Evolutionary conservation across 2,329 filamentous ascomycete species (phyloP), one percentile per base, ranked within the genome.

Genomic region (Microcyclosporella mali): DNA sequence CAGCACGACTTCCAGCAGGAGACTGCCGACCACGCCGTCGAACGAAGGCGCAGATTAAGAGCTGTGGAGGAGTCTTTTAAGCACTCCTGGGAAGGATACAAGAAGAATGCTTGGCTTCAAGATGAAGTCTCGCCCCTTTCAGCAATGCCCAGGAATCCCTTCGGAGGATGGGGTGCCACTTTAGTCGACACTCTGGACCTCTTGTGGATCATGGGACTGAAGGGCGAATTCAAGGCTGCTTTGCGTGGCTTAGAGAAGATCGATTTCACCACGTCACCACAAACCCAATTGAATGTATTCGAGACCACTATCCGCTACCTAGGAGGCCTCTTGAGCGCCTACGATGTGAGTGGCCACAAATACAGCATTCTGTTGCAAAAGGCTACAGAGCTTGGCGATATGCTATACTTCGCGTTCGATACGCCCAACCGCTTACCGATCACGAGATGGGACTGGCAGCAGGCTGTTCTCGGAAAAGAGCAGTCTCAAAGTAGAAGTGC

Each of bases 141-240:
- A 8, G 51, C 46, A 11, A 31, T 41, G 16, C 14, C 46, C 8
- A 78, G 79, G 17, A 85, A 95, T 59, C 85, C 87, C 0, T 95
- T 95, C 62, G 90, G 87, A 59, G 86, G 85, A 36, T 94, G 88
- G 88, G 85, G 84, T n/a, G 88, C 88, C 15, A 92, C 88, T 0
- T 63, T 94, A 48, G 84, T 95, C 10, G 88, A 95, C 68, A 71
- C 79, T 1, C 68, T 89, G 37, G 83, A 86, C 58, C 79, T 79
- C n/a, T 67, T 87, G 11, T 85, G 82, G 81, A 82, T 86, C 50
- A 80, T 86, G 75, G 82, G 75, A 3, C 53, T 85, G 47, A 72
- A 73, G 47, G 70, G 77, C 1, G 82, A 86, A 45, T 87, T 86
- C 56, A 72, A 78, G 28, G 70, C 75, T 51, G 82, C 82, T 1